These are phyloP conservation scores for Apiospora rasikravindrae DNA, from an alignment of 2,329 filamentous ascomycete species.

Conservation along the genomic window DNA sequence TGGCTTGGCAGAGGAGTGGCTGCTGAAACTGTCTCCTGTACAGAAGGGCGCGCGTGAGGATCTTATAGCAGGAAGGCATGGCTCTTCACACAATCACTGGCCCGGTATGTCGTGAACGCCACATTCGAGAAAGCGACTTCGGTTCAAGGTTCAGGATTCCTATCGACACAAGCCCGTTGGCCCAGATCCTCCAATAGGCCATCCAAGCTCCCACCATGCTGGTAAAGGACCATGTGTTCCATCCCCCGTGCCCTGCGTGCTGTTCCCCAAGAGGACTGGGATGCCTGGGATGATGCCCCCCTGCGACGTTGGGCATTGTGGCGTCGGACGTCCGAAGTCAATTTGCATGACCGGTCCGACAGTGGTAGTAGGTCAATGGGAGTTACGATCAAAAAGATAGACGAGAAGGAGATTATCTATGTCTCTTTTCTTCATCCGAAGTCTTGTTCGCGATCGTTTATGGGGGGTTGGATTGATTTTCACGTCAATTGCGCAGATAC, in stretches of 20 bases:
- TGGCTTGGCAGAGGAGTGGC: neutral
- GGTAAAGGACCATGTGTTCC: neutral
- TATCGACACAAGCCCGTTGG: neutral
- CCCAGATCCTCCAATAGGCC: neutral
- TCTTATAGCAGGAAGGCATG: neutral
- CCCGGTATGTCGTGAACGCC: neutral
- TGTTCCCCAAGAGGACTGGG: neutral
- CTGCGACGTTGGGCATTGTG: neutral
- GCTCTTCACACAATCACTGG: neutral
- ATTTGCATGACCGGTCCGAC: neutral
- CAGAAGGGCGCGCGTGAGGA: neutral
- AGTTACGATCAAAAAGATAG: neutral
- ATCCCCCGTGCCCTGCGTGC: neutral
- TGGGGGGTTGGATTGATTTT: neutral
- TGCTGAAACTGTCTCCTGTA: neutral
- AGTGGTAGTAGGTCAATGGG: neutral
- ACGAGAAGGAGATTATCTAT: neutral
- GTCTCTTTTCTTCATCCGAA: neutral
- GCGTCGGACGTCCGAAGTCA: constrained; percentile 11
- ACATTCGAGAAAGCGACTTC: neutral
- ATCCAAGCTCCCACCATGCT: neutral
- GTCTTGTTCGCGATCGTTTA: neutral
- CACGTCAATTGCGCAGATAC: neutral
- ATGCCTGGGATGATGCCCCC: neutral
- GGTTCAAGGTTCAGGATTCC: neutral